These are phyloP conservation scores for Lentinula novae-zelandiae DNA, from an alignment of 1,284 basidiomycete species.

Conservation along the genomic window DNA sequence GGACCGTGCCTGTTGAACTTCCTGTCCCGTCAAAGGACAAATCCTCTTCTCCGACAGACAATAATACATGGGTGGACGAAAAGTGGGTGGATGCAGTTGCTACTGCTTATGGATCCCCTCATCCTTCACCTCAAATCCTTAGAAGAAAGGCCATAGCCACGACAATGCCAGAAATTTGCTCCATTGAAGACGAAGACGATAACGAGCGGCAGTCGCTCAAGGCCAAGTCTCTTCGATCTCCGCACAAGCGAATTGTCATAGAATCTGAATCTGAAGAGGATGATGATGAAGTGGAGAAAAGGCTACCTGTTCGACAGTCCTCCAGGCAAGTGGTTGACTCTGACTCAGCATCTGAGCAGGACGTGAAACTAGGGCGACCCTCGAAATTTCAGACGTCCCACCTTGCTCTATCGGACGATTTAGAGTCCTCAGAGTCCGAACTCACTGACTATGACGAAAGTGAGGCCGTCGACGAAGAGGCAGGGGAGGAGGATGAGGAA, in stretches of 20 bases:
- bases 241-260: not conserved
- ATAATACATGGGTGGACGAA: not conserved
- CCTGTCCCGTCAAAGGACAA: not conserved
- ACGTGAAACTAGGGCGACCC: not conserved
- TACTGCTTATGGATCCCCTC: constrained; percentile 1
- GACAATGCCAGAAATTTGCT: not conserved
- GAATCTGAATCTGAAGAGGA: constrained; percentile 1
- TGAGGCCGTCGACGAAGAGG: not conserved
- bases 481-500: not conserved
- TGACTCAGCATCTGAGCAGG: not conserved
- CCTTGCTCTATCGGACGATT: not conserved
- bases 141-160: not conserved
- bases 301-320: not conserved
- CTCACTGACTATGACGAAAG: not conserved
- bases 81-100: not conserved
- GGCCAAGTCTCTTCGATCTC: not conserved
- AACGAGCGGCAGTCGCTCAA: not conserved
- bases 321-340: not conserved
- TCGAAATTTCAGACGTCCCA: not conserved
- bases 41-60: not conserved
- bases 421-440: not conserved
- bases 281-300: not conserved
- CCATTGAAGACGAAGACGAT: not conserved
- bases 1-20: not conserved
- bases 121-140: not conserved